phyloP scores from a whole-genome alignment of 2,329 filamentous ascomycete genomes.

The Aspergillus novoparasiticus region DNA sequence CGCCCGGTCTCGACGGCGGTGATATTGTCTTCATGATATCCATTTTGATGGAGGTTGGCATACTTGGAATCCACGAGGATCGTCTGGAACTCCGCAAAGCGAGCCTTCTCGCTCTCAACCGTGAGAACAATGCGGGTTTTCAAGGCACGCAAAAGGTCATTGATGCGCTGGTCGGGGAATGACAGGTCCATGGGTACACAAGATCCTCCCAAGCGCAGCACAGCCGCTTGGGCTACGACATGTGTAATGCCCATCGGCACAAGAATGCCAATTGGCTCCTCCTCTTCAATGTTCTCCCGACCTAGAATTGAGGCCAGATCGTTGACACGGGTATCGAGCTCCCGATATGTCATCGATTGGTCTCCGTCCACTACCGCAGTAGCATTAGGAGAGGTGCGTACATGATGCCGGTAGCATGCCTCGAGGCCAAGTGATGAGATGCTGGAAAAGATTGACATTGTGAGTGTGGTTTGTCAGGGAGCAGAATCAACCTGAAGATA shows the following conservation, averaged over 20 bases:
- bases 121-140: not conserved
- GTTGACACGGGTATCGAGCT: not conserved
- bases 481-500: not conserved
- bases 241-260: not conserved
- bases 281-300: not conserved
- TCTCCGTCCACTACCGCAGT: not conserved
- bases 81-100: not conserved
- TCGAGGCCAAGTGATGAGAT: not conserved
- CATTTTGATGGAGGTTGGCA: not conserved
- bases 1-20: not conserved
- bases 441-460: not conserved
- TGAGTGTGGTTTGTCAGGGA: not conserved
- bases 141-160: not conserved
- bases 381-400: not conserved
- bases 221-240: not conserved
- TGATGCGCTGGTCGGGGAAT: not conserved
- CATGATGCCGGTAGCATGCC: conserved; percentile 2
- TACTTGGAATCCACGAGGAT: not conserved
- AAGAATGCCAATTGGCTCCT: not conserved
- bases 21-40: not conserved
- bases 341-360: not conserved
- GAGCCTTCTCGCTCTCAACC: not conserved
- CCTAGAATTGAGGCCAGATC: not conserved
- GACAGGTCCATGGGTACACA: not conserved
- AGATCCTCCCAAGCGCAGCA: not conserved